Base-by-base conservation (phyloP, 2,329 filamentous ascomycete genomes). In the Trematosphaeria pertusa region DNA sequence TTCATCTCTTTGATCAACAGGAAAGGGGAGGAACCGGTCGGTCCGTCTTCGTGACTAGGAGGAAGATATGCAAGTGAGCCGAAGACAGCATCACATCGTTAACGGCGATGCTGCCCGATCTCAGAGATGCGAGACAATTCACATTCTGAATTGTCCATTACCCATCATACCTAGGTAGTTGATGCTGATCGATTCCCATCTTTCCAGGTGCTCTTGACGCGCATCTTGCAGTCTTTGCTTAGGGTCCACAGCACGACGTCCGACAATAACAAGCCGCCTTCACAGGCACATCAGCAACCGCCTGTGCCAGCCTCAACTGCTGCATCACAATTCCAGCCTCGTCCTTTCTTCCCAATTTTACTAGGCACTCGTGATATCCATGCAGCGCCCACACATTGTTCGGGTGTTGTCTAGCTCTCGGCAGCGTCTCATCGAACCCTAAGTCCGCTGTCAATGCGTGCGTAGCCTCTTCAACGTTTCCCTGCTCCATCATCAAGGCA, bases 351-450 rank as follows among this genome's bases (percentile, higher is more conserved):
- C 81, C 83, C 11, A 87, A 64, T 49, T 74, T 81, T 3, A 77
- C 54, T 37, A 91, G 64, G 61, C 88, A 89, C 70, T 91, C 88
- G 53, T 89, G 80, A 54, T 85, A 87, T 0, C 88, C 88, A 57
- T 89, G 86, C 50, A 91, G 67, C 4, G 87, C 81, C 88, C 88
- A 91, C 0, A 91, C 83, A 54, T 92, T 91, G 37, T 86, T 86
- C 5, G 81, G 85, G 67, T 91, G 88, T 52, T 82, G 81, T 38
- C 83, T 74, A 1, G 86, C 81, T 15, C 88, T 76, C 0, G 87
- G 84, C 2, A 90, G 67, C 1, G 78, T 80, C n/a, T 73, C 62
- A 37, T 74, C 69, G 11, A 75, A 63, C 0, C 73, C 74, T 11
- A 77, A 58, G 57, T 76, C 74, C 5, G 68, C 73, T 12, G 57